Percentiles rank a stretch among this genome's conserved stretches.
Conservation (phyloP, 2,329 filamentous ascomycete genomes). For the Colletotrichum coccodes region DNA sequence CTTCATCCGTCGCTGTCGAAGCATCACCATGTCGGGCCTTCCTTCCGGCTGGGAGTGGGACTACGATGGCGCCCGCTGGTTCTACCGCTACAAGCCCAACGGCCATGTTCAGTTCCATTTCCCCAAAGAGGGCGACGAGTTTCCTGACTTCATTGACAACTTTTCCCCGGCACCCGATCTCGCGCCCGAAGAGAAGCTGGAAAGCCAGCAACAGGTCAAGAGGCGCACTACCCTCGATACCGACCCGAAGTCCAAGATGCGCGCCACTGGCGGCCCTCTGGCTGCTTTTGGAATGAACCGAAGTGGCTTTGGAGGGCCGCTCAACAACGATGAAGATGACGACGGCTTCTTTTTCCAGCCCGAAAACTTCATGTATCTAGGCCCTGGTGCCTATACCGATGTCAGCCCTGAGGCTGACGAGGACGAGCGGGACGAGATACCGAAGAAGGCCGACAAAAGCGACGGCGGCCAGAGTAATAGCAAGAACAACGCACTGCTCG, state of each 20-base stretch:
- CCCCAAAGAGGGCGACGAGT: slow-evolving; percentile 67
- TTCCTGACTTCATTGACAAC: slow-evolving; percentile 58
- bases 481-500: slow-evolving; percentile 10
- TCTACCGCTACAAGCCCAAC: slow-evolving; percentile 65
- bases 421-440: slow-evolving; percentile 41
- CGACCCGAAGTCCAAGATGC: slow-evolving; percentile 27
- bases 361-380: slow-evolving; percentile 64
- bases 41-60: slow-evolving; percentile 67
- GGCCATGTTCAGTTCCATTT: slow-evolving; percentile 67
- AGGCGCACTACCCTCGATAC: slow-evolving; percentile 41
- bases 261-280: slow-evolving; percentile 34
- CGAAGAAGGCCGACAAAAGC: not conserved
- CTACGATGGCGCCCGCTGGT: slow-evolving; percentile 67
- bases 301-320: slow-evolving; percentile 28
- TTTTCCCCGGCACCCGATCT: slow-evolving; percentile 50
- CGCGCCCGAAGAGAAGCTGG: slow-evolving; percentile 62
- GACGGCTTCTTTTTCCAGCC: slow-evolving; percentile 57
- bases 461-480: not conserved
- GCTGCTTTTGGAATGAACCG: slow-evolving; percentile 32
- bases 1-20: not conserved
- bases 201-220: slow-evolving; percentile 61
- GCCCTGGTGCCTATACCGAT: slow-evolving; percentile 56
- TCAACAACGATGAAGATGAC: slow-evolving; percentile 44
- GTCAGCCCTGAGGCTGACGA: slow-evolving; percentile 55
- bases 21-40: slow-evolving; percentile 51